Evolutionary conservation across 305 asterid genomes (phyloP).

Genomic region (Caryopteris hybrid): DNA sequence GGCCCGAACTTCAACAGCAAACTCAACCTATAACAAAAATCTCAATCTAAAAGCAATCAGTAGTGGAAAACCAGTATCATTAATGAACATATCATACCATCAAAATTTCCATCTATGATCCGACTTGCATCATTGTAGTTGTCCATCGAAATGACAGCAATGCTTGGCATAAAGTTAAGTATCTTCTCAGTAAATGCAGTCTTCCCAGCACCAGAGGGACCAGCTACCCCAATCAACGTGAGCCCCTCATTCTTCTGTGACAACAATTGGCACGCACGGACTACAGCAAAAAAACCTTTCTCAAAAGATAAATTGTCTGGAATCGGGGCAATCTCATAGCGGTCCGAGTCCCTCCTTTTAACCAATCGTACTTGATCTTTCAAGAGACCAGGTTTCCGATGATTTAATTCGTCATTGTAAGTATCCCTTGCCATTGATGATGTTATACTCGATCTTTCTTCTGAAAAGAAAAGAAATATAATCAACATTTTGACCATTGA

Average conservation of each 20-base stretch:
- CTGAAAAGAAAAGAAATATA: constrained; percentile 24
- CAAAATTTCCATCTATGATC: constrained; percentile 91
- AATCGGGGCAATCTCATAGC: constrained; percentile 74
- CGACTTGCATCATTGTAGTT: constrained; percentile 96
- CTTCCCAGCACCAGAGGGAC: constrained; percentile 99
- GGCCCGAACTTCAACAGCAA: too few relatives aligned
- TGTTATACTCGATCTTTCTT: constrained; percentile 21
- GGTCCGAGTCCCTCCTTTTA: constrained; percentile 72
- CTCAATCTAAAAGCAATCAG: constrained; percentile 10
- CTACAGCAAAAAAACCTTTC: constrained; percentile 94
- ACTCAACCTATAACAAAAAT: constrained; percentile 10
- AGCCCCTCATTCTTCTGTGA: constrained; percentile 88
- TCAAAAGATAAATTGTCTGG: constrained; percentile 84
- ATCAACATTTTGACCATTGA: neutral
- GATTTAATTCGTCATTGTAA: constrained; percentile 38
- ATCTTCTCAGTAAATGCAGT: constrained; percentile 92
- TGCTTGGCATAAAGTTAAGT: constrained; percentile 82
- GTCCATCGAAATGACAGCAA: constrained; percentile 98
- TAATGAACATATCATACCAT: constrained; percentile 48
- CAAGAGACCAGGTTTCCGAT: constrained; percentile 69
- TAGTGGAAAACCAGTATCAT: constrained; percentile 1
- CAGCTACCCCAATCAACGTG: constrained; percentile 79
- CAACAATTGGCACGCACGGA: constrained; percentile 89
- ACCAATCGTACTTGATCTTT: constrained; percentile 91
- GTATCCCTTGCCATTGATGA: constrained; percentile 50